These are phyloP conservation scores for Abrus pulchellus DNA, from an alignment of 306 rosid species.

Conservation along the genomic window DNA sequence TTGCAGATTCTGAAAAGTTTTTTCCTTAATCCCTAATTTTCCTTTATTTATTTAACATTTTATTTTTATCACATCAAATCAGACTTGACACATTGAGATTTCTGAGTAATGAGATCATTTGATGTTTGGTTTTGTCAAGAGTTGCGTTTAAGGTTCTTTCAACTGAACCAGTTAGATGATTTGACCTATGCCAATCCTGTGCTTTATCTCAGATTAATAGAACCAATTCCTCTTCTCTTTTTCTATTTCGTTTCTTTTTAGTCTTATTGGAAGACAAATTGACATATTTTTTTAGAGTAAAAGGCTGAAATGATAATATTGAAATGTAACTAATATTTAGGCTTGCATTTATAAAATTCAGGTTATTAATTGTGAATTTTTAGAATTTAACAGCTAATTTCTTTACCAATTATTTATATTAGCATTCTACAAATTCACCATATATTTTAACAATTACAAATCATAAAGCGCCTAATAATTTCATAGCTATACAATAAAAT, in stretches of 20 bases:
- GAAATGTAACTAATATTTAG: neutral
- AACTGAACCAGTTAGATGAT: conserved; percentile 47
- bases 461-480: too few relatives aligned
- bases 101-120: conserved; percentile 13
- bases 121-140: conserved; percentile 39
- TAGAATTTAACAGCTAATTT: too few relatives aligned
- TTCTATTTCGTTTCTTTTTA: neutral
- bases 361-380: neutral
- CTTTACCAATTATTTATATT: too few relatives aligned
- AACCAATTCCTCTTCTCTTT: neutral
- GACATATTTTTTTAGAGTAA: too few relatives aligned
- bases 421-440: too few relatives aligned
- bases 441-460: too few relatives aligned
- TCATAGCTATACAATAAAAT: too few relatives aligned
- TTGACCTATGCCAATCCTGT: conserved; percentile 28
- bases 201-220: neutral
- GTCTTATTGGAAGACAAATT: too few relatives aligned
- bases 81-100: conserved; percentile 12
- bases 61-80: conserved; percentile 47
- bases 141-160: conserved; percentile 56
- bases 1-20: neutral
- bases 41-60: neutral
- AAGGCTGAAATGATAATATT: too few relatives aligned
- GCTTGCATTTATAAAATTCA: neutral
- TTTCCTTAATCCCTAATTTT: neutral